Percentiles rank a stretch among this genome's conserved stretches.
These are phyloP conservation scores for Tulasnella calospora DNA, from an alignment of 768 basidiomycete species.

Conservation along the genomic window DNA sequence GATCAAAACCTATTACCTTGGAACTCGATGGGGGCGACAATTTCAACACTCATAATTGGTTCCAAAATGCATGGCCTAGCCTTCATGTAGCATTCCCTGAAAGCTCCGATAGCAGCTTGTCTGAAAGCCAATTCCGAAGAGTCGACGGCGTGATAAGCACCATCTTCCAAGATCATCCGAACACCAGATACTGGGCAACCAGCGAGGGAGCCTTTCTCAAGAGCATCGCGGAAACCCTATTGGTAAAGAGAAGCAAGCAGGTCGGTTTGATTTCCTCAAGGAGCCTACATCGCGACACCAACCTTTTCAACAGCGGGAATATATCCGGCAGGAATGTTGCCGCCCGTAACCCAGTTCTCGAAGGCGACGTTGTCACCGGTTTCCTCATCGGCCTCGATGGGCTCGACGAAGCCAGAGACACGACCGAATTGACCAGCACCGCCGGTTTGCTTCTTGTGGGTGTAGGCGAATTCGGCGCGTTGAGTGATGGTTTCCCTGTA, in stretches of 20 bases:
- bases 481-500: conserved; percentile 92
- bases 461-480: conserved; percentile 76
- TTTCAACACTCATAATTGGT: conserved; percentile 98
- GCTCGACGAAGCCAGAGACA: conserved; percentile 85
- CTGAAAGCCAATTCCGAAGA: conserved; percentile 96
- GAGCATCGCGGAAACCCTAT: conserved; percentile 90
- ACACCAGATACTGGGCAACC: conserved; percentile 85
- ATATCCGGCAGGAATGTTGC: conserved; percentile 82
- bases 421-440: conserved; percentile 96
- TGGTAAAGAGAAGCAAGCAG: not conserved
- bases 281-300: conserved; percentile 27
- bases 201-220: conserved; percentile 83
- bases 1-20: conserved; percentile 44
- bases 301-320: conserved; percentile 96
- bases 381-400: conserved; percentile 70
- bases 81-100: conserved; percentile 79
- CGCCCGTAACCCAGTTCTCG: conserved; percentile 84
- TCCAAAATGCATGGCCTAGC: conserved; percentile 82
- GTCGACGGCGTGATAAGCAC: conserved; percentile 88
- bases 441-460: conserved; percentile 97
- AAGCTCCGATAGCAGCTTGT: conserved; percentile 82
- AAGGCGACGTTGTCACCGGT: conserved; percentile 80
- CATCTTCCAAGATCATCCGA: conserved; percentile 84
- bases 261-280: not conserved
- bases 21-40: conserved; percentile 93